phyloP scores from a whole-genome alignment of 768 basidiomycete species.

The Hericium coralloides region DNA sequence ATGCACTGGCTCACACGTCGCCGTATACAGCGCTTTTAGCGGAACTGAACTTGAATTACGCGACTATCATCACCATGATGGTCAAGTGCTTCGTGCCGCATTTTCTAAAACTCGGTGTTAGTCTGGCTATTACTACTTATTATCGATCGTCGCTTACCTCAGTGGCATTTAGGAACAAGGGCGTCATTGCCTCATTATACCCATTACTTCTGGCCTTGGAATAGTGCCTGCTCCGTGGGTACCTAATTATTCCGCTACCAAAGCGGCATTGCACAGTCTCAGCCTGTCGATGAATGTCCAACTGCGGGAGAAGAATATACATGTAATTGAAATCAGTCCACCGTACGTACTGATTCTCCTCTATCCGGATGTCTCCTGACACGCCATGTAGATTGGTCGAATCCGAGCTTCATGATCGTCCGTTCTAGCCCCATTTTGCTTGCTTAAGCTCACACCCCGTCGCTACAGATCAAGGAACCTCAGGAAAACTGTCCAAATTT shows the following conservation, averaged over 20 bases:
- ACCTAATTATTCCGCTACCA: slow-evolving; percentile 46
- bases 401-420: slow-evolving; percentile 54
- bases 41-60: slow-evolving; percentile 50
- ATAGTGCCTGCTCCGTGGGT: slow-evolving; percentile 34
- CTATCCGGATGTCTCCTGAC: not conserved
- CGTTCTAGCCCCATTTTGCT: slow-evolving; percentile 9
- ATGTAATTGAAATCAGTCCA: slow-evolving; percentile 48
- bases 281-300: slow-evolving; percentile 37
- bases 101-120: slow-evolving; percentile 43
- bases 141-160: not conserved
- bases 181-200: slow-evolving; percentile 37
- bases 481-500: slow-evolving; percentile 35
- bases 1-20: no score
- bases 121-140: slow-evolving; percentile 9
- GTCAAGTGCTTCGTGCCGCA: slow-evolving; percentile 41
- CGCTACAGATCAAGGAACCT: slow-evolving; percentile 29
- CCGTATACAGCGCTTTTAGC: slow-evolving; percentile 26
- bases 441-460: not conserved
- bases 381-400: slow-evolving; percentile 37
- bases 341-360: slow-evolving; percentile 33
- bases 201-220: slow-evolving; percentile 45
- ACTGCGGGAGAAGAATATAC: slow-evolving; percentile 39
- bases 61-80: slow-evolving; percentile 38
- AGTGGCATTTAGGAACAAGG: slow-evolving; percentile 29
- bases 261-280: slow-evolving; percentile 49